phyloP scores from a whole-genome alignment of 331 rosid genomes.

The Dryas integrifolia region DNA sequence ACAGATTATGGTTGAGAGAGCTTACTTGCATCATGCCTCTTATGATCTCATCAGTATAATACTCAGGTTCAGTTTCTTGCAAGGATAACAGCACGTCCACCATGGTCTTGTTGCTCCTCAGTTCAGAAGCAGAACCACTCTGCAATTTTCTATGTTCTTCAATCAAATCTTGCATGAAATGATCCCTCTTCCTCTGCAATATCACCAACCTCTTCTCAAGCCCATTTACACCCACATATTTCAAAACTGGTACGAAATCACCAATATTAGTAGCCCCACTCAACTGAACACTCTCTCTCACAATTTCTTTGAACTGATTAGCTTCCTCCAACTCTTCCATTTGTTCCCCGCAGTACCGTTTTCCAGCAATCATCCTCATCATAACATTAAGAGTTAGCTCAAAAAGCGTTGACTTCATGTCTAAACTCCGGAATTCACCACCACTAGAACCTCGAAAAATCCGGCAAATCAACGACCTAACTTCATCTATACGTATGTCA shows the following conservation, averaged over 20 bases:
- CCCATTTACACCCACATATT: too few species aligned
- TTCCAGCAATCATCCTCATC: constrained; percentile 39
- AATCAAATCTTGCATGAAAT: too few species aligned
- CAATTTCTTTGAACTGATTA: not conserved
- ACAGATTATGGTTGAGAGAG: too few species aligned
- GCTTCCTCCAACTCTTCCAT: constrained; percentile 20
- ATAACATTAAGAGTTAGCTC: constrained; percentile 30
- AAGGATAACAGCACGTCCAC: not conserved
- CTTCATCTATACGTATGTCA: constrained; percentile 20
- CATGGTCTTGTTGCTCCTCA: not conserved
- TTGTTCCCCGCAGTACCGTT: constrained; percentile 18
- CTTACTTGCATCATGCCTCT: constrained; percentile 15
- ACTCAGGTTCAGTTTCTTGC: constrained; percentile 36
- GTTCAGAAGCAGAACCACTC: too few species aligned
- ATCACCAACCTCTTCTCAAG: too few species aligned
- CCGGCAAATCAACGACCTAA: constrained; percentile 14
- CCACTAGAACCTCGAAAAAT: not conserved
- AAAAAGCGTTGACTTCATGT: constrained; percentile 19
- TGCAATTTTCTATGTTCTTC: too few species aligned
- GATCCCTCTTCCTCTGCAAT: too few species aligned
- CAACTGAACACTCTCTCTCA: constrained; percentile 11
- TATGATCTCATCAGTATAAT: constrained; percentile 24
- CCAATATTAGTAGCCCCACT: too few species aligned
- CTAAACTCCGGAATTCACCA: constrained; percentile 2
- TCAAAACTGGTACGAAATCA: too few species aligned